phyloP scores from a whole-genome alignment of 371 early-diverging fungal species.

The Circinella minor region DNA sequence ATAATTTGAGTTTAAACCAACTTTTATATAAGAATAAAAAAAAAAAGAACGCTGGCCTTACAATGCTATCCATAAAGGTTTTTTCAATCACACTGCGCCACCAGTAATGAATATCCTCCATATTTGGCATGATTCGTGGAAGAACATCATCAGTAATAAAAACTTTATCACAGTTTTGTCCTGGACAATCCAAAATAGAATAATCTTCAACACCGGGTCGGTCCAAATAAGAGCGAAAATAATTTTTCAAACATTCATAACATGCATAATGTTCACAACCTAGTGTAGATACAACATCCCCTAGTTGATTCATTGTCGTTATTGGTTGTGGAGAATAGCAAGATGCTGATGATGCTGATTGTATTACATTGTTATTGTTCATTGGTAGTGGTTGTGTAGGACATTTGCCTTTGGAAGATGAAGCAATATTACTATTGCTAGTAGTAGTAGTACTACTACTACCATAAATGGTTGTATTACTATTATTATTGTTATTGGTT shows the following conservation, averaged over 20 bases:
- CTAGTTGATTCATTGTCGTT: not conserved
- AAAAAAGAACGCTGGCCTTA: not conserved
- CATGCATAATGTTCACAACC: slow-evolving; percentile 1
- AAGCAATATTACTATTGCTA: not conserved
- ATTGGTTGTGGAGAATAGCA: not conserved
- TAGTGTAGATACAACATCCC: not conserved
- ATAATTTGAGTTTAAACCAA: not conserved
- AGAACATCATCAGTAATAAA: not conserved
- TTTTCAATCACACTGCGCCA: slow-evolving; percentile 12
- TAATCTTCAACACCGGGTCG: not conserved
- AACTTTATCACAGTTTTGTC: not conserved
- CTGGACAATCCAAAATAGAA: slow-evolving; percentile 4
- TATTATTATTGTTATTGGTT: no score
- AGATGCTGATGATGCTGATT: no score
- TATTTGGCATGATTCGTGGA: not conserved
- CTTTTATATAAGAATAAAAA: no score
- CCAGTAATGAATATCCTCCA: slow-evolving; percentile 7
- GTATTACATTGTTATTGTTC: no score
- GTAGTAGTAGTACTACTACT: no score
- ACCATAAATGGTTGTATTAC: not conserved
- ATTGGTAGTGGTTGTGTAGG: not conserved
- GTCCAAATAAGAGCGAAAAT: not conserved
- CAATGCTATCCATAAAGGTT: slow-evolving; percentile 17
- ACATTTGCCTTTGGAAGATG: not conserved
- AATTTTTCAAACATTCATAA: not conserved